Base-by-base conservation (phyloP, 164 flowering plant species). In the Saururus chinensis region DNA sequence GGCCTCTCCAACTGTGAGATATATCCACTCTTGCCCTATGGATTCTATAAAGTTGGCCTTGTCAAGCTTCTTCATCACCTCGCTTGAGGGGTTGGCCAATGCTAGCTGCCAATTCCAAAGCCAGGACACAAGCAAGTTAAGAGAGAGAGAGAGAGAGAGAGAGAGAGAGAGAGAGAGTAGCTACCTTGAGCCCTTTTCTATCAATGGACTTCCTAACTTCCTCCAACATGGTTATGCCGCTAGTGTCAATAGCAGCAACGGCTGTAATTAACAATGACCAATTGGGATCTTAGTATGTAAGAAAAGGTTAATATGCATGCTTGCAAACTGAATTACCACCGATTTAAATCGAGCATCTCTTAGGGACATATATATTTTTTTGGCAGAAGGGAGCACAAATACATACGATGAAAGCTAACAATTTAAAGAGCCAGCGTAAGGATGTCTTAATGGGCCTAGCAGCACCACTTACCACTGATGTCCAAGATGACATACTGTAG, bases 401-500 rank as follows among this genome's bases (percentile, higher is more conserved):
- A n/a, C n/a, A n/a, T n/a, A n/a, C n/a, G n/a, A n/a, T n/a, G n/a
- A n/a, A n/a, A n/a, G n/a, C n/a, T n/a, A n/a, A n/a, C n/a, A n/a
- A n/a, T n/a, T n/a, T n/a, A n/a, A n/a, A n/a, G n/a, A n/a, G n/a
- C n/a, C n/a, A n/a, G n/a, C n/a, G n/a, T n/a, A n/a, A n/a, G n/a
- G n/a, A n/a, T n/a, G n/a, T 45, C 49, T 10, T 45, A 45, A 45
- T 1, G 14, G 49, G 49, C 49, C 17, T 45, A 17, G 49, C 11
- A 45, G 14, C 14, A 35, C 17, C 7, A 66, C 86, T 70, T 69
- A 85, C 95, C 77, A 23, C 76, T 72, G 79, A 87, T 69, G 41
- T 87, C 92, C 12, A 92, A 56, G 60, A 89, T 81, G 41, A 89
- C 75, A 68, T 84, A 84, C n/a, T 87, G 87, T 57, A 92, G 66